phyloP scores from a whole-genome alignment of 2,329 filamentous ascomycete species.

The Curvularia hawaiiensis region DNA sequence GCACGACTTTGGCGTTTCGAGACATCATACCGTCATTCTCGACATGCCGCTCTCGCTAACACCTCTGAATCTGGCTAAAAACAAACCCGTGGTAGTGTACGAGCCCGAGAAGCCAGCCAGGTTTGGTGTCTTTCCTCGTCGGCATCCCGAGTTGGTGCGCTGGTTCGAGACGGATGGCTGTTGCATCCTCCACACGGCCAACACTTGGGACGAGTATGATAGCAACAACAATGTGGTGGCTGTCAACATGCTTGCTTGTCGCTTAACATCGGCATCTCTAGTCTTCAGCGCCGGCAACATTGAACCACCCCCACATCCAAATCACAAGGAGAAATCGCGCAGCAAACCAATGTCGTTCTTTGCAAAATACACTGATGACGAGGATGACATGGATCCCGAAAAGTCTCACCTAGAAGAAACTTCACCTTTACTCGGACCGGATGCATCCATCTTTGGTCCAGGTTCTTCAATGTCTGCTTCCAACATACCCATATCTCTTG shows the following conservation, averaged over 20 bases:
- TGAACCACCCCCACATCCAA: conserved; percentile 53
- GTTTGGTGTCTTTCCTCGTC: conserved; percentile 71
- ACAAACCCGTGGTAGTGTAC: conserved; percentile 64
- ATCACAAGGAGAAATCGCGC: conserved; percentile 10
- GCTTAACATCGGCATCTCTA: conserved; percentile 68
- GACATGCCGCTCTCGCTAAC: conserved; percentile 71
- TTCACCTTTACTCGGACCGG: conserved; percentile 23
- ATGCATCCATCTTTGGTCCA: conserved; percentile 2
- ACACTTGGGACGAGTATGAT: conserved; percentile 66
- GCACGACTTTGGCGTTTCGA: conserved; percentile 76
- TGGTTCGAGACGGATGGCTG: conserved; percentile 73
- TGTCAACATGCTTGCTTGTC: conserved; percentile 69
- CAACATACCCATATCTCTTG: conserved; percentile 31
- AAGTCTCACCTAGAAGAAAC: conserved; percentile 35
- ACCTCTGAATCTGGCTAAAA: conserved; percentile 63
- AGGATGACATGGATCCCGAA: conserved; percentile 30
- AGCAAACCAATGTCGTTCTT: conserved; percentile 53
- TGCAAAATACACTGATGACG: conserved; percentile 50
- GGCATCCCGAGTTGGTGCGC: conserved; percentile 59
- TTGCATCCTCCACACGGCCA: conserved; percentile 74
- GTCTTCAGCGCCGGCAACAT: conserved; percentile 70
- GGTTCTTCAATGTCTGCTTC: conserved; percentile 18
- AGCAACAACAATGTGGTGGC: conserved; percentile 42
- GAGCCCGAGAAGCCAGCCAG: conserved; percentile 62
- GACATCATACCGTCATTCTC: conserved; percentile 67